Evolutionary conservation across 805 yeast genomes (phyloP), one percentile per base, ranked within the genome.

Genomic region (Schwanniomyces vanrijiae): DNA sequence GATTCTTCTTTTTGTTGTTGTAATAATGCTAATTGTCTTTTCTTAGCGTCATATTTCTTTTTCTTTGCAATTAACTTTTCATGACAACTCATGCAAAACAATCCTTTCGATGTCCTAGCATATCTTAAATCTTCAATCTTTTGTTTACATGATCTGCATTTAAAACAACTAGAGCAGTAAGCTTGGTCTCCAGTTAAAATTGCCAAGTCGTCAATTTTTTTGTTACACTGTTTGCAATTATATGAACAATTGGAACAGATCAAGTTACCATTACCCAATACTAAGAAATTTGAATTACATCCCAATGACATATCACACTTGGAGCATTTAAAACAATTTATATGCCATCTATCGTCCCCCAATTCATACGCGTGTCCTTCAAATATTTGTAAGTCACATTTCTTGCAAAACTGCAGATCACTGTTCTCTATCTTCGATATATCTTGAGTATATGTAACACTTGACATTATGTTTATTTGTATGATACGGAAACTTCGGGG

Each of bases 331-430:
- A 94, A 94, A 68, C 99, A 94, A 52, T 86, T 80, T 47, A 90
- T 86, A 65, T 94, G 99, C 99, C 99, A 94, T 53, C 96, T 81
- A 61, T 90, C 92, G 42, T 87, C 95, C 20, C 96, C 96, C 42
- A 92, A 73, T 63, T 92, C 98, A 62, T 90, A 94, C 2, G 98
- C 98, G 54, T 91, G 95, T 26, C 97, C 97, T 58, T 89, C 96
- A 16, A 80, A 79, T 42, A 92, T 88, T 22, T 85, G 64, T 16
- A 53, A 53, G 47, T 58, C 56, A 52, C 78, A 73, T 51, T 69
- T 69, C 46, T 73, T 73, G 52, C 78, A 73, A 28, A 64, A 51
- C 54, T 70, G 73, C 33, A 46, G 42, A 28, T 38, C 34, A 26
- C 25, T 33, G 18, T 38, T 41, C n/a, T 45, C 45, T 34, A 33